Evolutionary conservation across 768 basidiomycete species (phyloP).

Genomic region (Lactarius sanguifluus): DNA sequence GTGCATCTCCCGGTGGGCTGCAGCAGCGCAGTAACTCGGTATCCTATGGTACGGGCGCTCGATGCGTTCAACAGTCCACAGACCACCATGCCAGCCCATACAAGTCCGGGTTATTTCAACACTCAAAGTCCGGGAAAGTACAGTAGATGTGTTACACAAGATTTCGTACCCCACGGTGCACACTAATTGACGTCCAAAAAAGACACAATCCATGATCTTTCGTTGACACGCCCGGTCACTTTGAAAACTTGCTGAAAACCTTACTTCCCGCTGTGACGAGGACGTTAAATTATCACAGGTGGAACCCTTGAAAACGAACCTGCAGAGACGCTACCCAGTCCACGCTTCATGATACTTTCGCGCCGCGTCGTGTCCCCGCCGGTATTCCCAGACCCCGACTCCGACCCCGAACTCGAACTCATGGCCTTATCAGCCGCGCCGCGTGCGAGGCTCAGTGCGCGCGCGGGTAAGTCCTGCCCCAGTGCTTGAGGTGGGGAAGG

Average conservation of each 20-base stretch:
- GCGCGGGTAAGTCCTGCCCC: constrained; percentile 4
- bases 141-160: not conserved
- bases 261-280: constrained; percentile 16
- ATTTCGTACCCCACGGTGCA: not conserved
- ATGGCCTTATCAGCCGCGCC: not conserved
- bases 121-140: not conserved
- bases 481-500: not conserved
- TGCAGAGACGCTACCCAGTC: constrained; percentile 12
- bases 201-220: not conserved
- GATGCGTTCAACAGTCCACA: not conserved
- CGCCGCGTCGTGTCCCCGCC: not conserved
- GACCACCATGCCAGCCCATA: not conserved
- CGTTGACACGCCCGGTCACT: not conserved
- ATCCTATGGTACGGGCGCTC: not conserved
- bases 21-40: not conserved
- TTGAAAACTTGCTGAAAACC: constrained; percentile 15
- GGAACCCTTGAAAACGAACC: constrained; percentile 14
- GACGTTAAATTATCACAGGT: not conserved
- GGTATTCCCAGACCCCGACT: not conserved
- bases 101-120: not conserved
- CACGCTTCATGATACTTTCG: constrained; percentile 1
- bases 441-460: constrained; percentile 24
- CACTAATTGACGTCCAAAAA: not conserved
- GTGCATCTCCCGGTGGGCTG: too few relatives aligned
- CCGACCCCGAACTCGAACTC: not conserved